phyloP scores from a whole-genome alignment of 2,329 filamentous ascomycete genomes.

The Cladophialophora yegresii region DNA sequence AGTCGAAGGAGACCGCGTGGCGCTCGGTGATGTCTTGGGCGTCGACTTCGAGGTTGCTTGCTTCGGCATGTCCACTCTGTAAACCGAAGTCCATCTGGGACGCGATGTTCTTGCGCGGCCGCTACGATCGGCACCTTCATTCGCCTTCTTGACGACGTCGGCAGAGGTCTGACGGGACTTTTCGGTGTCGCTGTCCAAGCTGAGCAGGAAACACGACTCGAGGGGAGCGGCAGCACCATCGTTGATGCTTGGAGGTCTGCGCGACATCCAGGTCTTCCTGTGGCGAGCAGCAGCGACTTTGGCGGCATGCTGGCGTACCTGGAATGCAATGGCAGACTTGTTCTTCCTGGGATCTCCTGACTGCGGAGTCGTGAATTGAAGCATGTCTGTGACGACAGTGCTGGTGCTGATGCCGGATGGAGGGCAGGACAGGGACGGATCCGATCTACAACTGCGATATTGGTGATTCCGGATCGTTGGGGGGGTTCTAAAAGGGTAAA shows the following conservation, averaged over 20 bases:
- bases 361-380: slow-evolving; percentile 9
- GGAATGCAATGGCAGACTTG: slow-evolving; percentile 3
- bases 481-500: background rate
- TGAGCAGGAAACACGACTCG: slow-evolving; percentile 1
- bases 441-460: background rate
- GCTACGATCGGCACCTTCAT: background rate
- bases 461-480: background rate
- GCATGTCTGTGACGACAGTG: background rate
- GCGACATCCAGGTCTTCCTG: background rate
- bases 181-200: background rate
- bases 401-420: background rate
- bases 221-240: background rate
- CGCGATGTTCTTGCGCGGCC: background rate
- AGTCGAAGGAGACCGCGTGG: background rate
- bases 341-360: slow-evolving; percentile 3
- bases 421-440: background rate
- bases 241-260: background rate
- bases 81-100: slow-evolving; percentile 1
- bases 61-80: background rate
- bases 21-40: background rate
- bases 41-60: background rate
- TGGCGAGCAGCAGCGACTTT: slow-evolving; percentile 7
- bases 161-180: background rate
- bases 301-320: slow-evolving; percentile 4
- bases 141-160: background rate